These are phyloP conservation scores for Poa pratensis DNA, from an alignment of 176 grass and related monocot genomes.

Conservation along the genomic window DNA sequence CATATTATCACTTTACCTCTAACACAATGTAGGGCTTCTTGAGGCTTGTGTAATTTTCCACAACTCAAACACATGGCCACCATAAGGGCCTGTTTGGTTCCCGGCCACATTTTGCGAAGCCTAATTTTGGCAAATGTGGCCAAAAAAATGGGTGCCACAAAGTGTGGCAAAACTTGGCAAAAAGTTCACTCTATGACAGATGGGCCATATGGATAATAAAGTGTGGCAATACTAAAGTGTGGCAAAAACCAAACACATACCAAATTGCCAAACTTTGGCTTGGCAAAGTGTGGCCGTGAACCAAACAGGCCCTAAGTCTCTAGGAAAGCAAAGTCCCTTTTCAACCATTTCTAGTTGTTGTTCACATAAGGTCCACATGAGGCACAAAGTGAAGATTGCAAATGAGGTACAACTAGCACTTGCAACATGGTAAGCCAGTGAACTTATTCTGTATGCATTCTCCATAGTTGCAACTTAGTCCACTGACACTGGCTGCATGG, in stretches of 20 bases:
- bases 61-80: too few species aligned
- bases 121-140: too few species aligned
- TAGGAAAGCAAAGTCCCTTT: not conserved
- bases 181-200: too few species aligned
- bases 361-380: not conserved
- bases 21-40: not conserved
- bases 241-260: too few species aligned
- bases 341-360: not conserved
- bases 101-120: too few species aligned
- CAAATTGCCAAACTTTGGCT: too few species aligned
- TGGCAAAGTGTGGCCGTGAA: too few species aligned
- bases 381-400: not conserved
- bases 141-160: too few species aligned
- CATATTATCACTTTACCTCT: not conserved
- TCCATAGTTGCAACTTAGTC: conserved; percentile 43
- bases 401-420: not conserved
- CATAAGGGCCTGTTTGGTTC: too few species aligned
- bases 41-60: not conserved
- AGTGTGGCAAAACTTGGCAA: too few species aligned
- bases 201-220: too few species aligned
- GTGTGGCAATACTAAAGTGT: too few species aligned
- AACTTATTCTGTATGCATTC: not conserved
- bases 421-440: not conserved
- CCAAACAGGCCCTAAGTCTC: not conserved
- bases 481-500: conserved; percentile 70